Base-by-base conservation (phyloP, 257 asterid genomes). In the Solanum gandarillasii region DNA sequence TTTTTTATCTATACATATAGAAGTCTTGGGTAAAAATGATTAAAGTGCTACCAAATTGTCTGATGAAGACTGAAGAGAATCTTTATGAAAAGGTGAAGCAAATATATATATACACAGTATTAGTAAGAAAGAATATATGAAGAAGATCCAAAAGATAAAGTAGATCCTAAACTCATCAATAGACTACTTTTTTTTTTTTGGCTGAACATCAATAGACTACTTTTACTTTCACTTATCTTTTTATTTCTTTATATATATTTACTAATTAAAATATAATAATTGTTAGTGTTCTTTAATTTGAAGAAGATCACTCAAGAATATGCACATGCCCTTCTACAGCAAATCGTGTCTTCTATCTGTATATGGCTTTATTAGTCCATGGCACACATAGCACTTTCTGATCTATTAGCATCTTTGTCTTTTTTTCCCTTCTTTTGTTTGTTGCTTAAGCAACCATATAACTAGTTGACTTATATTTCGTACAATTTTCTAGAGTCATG, bases 101-200 rank as follows among this genome's bases (percentile, higher is more conserved):
- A 91, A 91, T 62, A 91, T 90, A 90, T 90, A 90, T 70, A 71
- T 1, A 52, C 0, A 52, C 62, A 31, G 39, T 31, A 14, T 0
- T 21, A 4, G 4, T 71, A 29, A 8, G 31, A 84, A 34, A 88
- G 88, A 88, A 90, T n/a, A 65, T n/a, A n/a, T 85, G 32, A 38
- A 68, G 62, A 84, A 90, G 86, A 89, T 70, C 86, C 84, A 89
- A 92, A 87, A 89, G 88, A 65, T 74, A 93, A 93, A 90, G 83
- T 76, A 83, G 88, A 85, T 88, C 58, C 65, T 74, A 74, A 21
- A 6, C 48, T 48, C 52, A 79, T 62, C 38, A 18, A 23, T 21
- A 5, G n/a, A 41, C 7, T 38, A 72, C 91, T 89, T 89, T 88
- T 81, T 9, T 38, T 38, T 38, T 38, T 38, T 39, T 39, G 3